A percentile compares a stretch with the other conserved stretches of the same genome.
phyloP scores from a whole-genome alignment of 495 filamentous ascomycete species.

The Penicillium steckii region DNA sequence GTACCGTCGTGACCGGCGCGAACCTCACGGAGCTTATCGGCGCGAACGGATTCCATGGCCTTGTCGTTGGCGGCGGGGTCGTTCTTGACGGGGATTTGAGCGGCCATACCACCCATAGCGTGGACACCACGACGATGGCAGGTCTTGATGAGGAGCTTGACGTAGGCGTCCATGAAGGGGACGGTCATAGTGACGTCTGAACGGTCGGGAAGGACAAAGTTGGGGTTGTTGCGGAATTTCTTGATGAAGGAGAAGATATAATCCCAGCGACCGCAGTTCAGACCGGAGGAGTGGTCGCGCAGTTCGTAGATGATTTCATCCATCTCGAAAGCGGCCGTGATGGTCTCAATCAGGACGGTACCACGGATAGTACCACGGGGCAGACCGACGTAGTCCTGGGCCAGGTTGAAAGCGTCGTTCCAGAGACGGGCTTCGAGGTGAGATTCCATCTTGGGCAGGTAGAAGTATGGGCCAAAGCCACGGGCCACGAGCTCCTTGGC shows the following conservation, averaged over 20 bases:
- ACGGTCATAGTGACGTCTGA: slow-evolving; percentile 94
- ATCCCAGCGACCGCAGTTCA: slow-evolving; percentile 99
- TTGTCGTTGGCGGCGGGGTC: slow-evolving; percentile 85
- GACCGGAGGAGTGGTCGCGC: slow-evolving; percentile 89
- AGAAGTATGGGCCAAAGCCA: slow-evolving; percentile 94
- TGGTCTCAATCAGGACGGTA: slow-evolving; percentile 98
- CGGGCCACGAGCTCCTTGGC: slow-evolving; percentile 81
- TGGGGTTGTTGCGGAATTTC: slow-evolving; percentile 93
- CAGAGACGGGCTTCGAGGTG: slow-evolving; percentile 96
- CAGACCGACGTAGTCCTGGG: slow-evolving; percentile 88
- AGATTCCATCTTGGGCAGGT: slow-evolving; percentile 99
- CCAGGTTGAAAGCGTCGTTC: slow-evolving; percentile 98
- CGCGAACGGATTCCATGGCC: slow-evolving; percentile 90
- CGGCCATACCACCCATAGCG: slow-evolving; percentile 99
- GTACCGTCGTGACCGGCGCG: slow-evolving; percentile 93
- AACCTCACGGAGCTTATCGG: slow-evolving; percentile 95
- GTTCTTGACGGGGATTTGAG: slow-evolving; percentile 98
- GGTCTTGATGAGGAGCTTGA: slow-evolving; percentile 94
- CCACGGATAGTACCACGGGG: slow-evolving; percentile 89
- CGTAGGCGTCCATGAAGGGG: slow-evolving; percentile 98
- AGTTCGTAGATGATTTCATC: slow-evolving; percentile 99
- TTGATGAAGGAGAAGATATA: slow-evolving; percentile 99
- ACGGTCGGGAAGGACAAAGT: slow-evolving; percentile 92
- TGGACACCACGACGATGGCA: slow-evolving; percentile 95
- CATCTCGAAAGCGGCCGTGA: slow-evolving; percentile 99